A percentile compares a stretch with the other conserved stretches of the same genome.
Conservation (phyloP, 2,329 filamentous ascomycete species). For the Trichoderma atroviride region DNA sequence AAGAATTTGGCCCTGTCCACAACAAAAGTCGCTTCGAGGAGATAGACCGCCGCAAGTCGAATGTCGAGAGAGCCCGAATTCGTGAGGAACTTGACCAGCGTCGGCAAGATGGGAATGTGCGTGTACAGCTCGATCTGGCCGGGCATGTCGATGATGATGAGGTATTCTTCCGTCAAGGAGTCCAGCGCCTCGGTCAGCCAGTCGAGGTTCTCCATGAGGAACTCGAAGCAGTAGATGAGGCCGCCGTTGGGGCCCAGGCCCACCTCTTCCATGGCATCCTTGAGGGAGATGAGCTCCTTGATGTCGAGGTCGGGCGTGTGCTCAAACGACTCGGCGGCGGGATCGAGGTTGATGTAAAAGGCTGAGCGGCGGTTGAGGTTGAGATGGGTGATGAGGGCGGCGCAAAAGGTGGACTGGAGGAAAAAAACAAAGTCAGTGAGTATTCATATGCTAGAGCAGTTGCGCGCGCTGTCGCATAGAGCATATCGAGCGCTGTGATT, state of each 20-base stretch:
- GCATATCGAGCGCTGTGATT: background rate
- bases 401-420: conserved; percentile 89
- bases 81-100: conserved; percentile 79
- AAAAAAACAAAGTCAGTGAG: background rate
- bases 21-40: conserved; percentile 94
- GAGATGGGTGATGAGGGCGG: conserved; percentile 88
- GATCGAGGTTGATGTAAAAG: conserved; percentile 98
- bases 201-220: conserved; percentile 90
- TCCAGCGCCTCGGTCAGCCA: conserved; percentile 86
- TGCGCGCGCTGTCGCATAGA: background rate
- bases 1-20: conserved; percentile 98
- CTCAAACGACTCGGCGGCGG: conserved; percentile 88
- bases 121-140: conserved; percentile 99
- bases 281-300: conserved; percentile 88
- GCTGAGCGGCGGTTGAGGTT: conserved; percentile 87
- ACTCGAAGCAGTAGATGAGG: conserved; percentile 95
- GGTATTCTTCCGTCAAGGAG: conserved; percentile 86
- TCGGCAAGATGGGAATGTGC: conserved; percentile 88
- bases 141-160: conserved; percentile 98
- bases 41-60: conserved; percentile 88
- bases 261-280: conserved; percentile 97
- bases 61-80: conserved; percentile 81
- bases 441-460: background rate
- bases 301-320: conserved; percentile 94
- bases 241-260: conserved; percentile 88